Percentiles rank a stretch among this genome's conserved stretches.
These are phyloP conservation scores for Trichoderma orchidacearum DNA, from an alignment of 495 filamentous ascomycete species.

Conservation along the genomic window DNA sequence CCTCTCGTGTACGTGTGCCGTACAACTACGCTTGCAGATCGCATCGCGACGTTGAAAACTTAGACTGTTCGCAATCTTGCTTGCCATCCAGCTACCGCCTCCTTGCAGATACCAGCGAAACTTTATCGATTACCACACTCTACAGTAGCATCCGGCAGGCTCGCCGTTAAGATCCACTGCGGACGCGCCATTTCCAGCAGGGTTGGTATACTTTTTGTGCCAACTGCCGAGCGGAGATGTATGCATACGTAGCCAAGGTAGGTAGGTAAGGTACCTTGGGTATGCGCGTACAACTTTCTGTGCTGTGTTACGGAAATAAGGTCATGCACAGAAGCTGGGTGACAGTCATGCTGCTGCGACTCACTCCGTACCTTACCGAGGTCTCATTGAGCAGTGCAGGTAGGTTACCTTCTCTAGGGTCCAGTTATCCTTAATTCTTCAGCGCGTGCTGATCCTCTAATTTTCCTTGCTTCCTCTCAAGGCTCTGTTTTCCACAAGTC, in stretches of 20 bases:
- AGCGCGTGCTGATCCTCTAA: too few species aligned
- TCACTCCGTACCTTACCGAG: too few species aligned
- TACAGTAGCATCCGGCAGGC: constrained; percentile 1
- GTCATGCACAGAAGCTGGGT: background rate
- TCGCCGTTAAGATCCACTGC: background rate
- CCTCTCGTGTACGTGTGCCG: too few species aligned
- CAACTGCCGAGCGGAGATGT: background rate
- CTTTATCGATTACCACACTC: background rate
- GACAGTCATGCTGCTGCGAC: background rate
- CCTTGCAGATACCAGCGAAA: background rate
- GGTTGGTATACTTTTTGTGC: background rate
- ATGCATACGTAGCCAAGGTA: too few species aligned
- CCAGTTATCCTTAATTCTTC: too few species aligned
- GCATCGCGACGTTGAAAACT: too few species aligned
- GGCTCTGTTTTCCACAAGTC: too few species aligned
- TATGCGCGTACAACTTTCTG: background rate
- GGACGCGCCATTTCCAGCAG: constrained; percentile 1
- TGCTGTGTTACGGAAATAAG: background rate
- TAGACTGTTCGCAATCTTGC: background rate
- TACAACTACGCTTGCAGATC: too few species aligned
- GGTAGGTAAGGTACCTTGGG: background rate
- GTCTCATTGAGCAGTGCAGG: too few species aligned
- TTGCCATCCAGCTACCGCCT: background rate
- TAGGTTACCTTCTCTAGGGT: too few species aligned
- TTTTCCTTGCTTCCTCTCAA: too few species aligned